Conservation (phyloP, 2,329 filamentous ascomycete genomes). For the Neoscytalidium dimidiatum region DNA sequence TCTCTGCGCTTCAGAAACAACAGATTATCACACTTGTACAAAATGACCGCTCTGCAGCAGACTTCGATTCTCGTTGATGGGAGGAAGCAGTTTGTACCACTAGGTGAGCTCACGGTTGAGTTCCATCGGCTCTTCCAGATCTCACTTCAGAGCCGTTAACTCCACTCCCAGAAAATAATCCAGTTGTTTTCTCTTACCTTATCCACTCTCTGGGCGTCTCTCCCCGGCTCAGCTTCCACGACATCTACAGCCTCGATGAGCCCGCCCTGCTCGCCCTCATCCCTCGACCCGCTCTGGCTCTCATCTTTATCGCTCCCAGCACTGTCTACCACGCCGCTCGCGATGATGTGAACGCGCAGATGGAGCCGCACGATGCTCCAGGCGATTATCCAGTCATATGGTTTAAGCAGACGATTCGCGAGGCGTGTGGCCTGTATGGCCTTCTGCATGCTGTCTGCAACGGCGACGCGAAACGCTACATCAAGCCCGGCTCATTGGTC, state of each 20-base stretch:
- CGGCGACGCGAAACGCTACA: constrained; percentile 65
- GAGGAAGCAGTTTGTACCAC: neutral
- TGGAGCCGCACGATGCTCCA: constrained; percentile 64
- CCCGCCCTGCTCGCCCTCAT: constrained; percentile 82
- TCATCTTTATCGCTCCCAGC: constrained; percentile 90
- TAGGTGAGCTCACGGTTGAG: neutral
- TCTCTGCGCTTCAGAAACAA: neutral
- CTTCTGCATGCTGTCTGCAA: constrained; percentile 82
- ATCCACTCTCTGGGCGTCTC: constrained; percentile 83
- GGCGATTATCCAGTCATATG: constrained; percentile 81
- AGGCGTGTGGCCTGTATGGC: constrained; percentile 90
- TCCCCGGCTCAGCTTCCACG: constrained; percentile 75
- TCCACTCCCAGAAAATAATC: constrained; percentile 66
- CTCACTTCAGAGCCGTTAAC: neutral
- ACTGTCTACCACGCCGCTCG: constrained; percentile 79
- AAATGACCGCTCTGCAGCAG: neutral
- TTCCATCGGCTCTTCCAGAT: neutral
- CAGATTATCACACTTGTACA: neutral
- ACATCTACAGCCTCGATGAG: constrained; percentile 89
- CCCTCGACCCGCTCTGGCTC: constrained; percentile 81
- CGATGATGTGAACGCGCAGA: constrained; percentile 67
- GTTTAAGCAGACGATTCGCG: constrained; percentile 94
- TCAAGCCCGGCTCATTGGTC: constrained; percentile 50
- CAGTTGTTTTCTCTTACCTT: constrained; percentile 82
- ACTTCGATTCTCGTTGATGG: neutral